phyloP scores from a whole-genome alignment of 2,329 filamentous ascomycete species.

The Chaetothyriales sp. region DNA sequence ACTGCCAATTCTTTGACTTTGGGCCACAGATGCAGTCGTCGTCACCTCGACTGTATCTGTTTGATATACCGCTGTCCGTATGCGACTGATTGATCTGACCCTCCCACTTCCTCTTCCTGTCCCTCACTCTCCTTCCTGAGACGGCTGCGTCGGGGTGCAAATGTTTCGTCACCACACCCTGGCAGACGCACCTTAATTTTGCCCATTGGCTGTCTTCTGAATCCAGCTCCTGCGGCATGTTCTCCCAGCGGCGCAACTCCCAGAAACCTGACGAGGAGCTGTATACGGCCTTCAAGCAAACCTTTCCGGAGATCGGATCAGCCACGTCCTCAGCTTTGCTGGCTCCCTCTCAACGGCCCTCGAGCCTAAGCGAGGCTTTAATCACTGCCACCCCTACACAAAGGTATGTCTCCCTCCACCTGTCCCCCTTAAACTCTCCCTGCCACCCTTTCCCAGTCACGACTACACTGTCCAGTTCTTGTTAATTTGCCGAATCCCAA shows the following conservation, averaged over 20 bases:
- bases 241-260: constrained; percentile 47
- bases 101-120: neutral
- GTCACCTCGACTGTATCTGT: neutral
- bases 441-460: constrained; percentile 2
- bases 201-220: constrained; percentile 5
- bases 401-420: constrained; percentile 12
- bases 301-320: constrained; percentile 58
- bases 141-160: constrained; percentile 13
- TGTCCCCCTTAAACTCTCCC: neutral
- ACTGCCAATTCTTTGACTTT: neutral
- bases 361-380: constrained; percentile 17
- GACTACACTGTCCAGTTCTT: constrained; percentile 1
- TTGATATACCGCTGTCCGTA: neutral
- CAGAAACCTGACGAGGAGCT: constrained; percentile 79
- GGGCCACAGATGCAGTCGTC: neutral
- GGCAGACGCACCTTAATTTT: constrained; percentile 19
- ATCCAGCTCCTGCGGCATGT: constrained; percentile 8
- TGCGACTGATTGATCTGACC: constrained; percentile 15
- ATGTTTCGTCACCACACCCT: constrained; percentile 34
- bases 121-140: constrained; percentile 11
- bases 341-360: constrained; percentile 23
- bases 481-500: constrained; percentile 8
- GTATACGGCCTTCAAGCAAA: constrained; percentile 67
- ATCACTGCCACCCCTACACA: constrained; percentile 14
- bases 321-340: constrained; percentile 34